Base-by-base conservation (phyloP, 805 yeast species). In the Candida tammaniensis region DNA sequence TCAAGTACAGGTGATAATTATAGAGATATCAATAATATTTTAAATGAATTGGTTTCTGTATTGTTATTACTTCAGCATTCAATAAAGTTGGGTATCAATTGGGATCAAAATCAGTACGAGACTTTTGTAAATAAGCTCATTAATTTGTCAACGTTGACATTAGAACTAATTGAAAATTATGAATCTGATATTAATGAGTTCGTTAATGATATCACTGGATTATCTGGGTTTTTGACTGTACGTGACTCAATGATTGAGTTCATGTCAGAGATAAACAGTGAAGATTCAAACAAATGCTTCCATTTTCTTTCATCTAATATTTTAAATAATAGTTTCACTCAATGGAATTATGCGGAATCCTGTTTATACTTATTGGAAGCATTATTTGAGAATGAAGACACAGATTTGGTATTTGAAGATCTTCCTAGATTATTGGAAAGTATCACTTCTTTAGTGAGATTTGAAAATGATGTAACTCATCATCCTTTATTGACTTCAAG, bases 171-270 rank as follows among this genome's bases (percentile, higher is more conserved):
- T 19, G 72, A 66, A 22, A 71, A 69, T 4, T 85, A 81, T 69
- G 53, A 57, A 3, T 64, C 61, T 2, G 89, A 88, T 50, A 73
- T 78, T 49, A 86, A 88, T 49, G 58, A 55, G 3, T 87, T 77
- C 54, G 84, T 86, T 5, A 74, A 88, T 2, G 82, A 77, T 22
- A 88, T 85, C 37, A 69, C 86, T 2, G 96, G 87, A 1, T 67
- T 88, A 20, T 61, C 80, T 0, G 61, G 80, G 0, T 74, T 72
- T 4, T 27, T 44, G 1, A 56, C 72, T 2, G 72, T 80, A 1
- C 72, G 98, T 34, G 82, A 79, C 31, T 71, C 83, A 0, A 61
- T 80, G 1, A 64, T 67, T 17, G 86, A 81, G 18, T 71, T 76
- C 21, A 43, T 85, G 4, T 57, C 73, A 0, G 80, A 76, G 14